These are phyloP conservation scores for Peterozyma xylosa DNA, from an alignment of 805 yeast species.

Conservation along the genomic window DNA sequence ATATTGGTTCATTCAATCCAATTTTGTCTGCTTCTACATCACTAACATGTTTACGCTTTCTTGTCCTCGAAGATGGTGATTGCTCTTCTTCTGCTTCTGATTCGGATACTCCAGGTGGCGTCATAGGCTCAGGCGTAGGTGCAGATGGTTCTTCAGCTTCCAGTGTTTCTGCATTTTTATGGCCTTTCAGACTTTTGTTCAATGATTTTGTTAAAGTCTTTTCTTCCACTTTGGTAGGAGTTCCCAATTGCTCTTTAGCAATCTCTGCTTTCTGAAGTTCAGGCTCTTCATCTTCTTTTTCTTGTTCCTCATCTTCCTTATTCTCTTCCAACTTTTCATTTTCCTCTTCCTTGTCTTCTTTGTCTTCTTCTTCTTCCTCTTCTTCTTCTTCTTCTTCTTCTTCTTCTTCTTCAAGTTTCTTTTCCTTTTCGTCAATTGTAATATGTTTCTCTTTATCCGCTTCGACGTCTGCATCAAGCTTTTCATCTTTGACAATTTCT, in stretches of 20 bases:
- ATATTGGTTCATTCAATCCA: neutral
- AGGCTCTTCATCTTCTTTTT: slow-evolving; percentile 5
- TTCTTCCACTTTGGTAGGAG: slow-evolving; percentile 3
- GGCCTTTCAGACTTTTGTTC: slow-evolving; percentile 5
- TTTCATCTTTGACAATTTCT: slow-evolving; percentile 1
- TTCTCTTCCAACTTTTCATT: slow-evolving; percentile 6
- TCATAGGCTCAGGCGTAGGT: slow-evolving; percentile 15
- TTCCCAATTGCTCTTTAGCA: slow-evolving; percentile 1
- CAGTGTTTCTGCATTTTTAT: slow-evolving; percentile 1
- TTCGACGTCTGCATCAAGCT: slow-evolving; percentile 2
- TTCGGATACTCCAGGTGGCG: slow-evolving; percentile 9
- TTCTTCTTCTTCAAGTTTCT: slow-evolving; percentile 4
- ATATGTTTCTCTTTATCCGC: slow-evolving; percentile 7
- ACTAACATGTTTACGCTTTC: slow-evolving; percentile 7
- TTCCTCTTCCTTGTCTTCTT: slow-evolving; percentile 8
- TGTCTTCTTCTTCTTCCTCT: slow-evolving; percentile 11
- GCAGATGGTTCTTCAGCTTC: slow-evolving; percentile 10
- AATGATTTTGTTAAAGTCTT: slow-evolving; percentile 4
- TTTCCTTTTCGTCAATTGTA: slow-evolving; percentile 8
- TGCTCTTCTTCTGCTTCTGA: slow-evolving; percentile 2
- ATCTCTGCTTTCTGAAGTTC: slow-evolving; percentile 3
- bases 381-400: slow-evolving; percentile 10
- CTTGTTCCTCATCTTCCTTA: slow-evolving; percentile 4
- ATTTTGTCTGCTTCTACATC: neutral
- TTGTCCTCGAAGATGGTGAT: slow-evolving; percentile 3